These are phyloP conservation scores for Jacaranda copaia DNA, from an alignment of 257 asterid genomes.

Conservation along the genomic window DNA sequence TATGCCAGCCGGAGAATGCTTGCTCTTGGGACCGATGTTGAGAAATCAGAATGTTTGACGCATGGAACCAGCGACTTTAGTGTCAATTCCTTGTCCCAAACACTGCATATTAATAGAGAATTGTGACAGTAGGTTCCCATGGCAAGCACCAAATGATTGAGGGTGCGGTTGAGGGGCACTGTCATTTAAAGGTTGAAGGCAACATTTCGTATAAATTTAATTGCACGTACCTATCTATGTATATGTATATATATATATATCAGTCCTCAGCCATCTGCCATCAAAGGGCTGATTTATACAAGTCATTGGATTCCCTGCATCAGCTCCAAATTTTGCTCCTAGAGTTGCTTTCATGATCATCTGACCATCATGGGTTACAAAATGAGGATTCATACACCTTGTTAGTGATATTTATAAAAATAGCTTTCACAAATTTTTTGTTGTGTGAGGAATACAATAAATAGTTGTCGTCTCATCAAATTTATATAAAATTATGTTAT, in stretches of 20 bases:
- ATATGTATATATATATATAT: no score
- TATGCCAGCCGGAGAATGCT: no score
- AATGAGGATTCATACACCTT: no score
- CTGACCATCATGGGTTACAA: background rate
- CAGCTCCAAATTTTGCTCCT: background rate
- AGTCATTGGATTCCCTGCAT: background rate
- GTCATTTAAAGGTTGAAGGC: background rate
- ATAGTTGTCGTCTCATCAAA: no score
- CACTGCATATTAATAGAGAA: background rate
- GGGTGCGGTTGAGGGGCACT: background rate
- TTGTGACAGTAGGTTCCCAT: slow-evolving; percentile 5
- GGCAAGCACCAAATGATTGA: slow-evolving; percentile 12
- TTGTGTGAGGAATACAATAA: no score
- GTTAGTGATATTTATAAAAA: no score
- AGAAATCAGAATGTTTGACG: no score
- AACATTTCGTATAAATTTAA: background rate
- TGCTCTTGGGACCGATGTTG: no score
- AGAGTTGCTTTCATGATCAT: background rate
- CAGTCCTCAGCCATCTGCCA: no score
- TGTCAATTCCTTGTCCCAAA: slow-evolving; percentile 9
- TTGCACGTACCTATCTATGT: background rate
- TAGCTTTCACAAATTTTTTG: no score
- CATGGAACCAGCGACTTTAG: background rate
- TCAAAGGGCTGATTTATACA: no score
- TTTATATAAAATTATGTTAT: no score